Percentiles rank a stretch among this genome's conserved stretches.
phyloP scores from a whole-genome alignment of 257 asterid genomes.

The Solanum piurae region DNA sequence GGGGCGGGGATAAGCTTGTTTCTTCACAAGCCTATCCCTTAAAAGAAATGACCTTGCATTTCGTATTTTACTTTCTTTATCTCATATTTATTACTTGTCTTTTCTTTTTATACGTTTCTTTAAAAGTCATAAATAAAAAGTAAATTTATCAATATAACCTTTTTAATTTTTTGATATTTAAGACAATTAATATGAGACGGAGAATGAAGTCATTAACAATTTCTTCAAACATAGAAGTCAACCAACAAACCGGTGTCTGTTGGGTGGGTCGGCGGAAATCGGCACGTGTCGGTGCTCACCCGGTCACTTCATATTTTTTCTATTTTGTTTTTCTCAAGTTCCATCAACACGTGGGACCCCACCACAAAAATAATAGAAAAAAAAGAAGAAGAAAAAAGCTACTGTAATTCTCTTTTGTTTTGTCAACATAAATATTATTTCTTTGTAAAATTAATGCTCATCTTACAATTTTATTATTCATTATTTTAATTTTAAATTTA shows the following conservation, averaged over 20 bases:
- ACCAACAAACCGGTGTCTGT: constrained; percentile 39
- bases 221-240: constrained; percentile 18
- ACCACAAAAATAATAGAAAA: background rate
- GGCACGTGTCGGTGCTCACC: constrained; percentile 59
- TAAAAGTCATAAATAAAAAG: no score
- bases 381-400: background rate
- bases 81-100: background rate
- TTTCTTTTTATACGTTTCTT: background rate
- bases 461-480: background rate
- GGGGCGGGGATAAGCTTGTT: accelerated
- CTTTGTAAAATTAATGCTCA: background rate
- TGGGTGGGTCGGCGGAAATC: constrained; percentile 53
- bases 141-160: no score
- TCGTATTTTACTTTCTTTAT: accelerated
- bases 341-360: background rate
- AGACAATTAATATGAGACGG: background rate
- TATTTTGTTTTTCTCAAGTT: background rate
- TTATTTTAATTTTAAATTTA: background rate
- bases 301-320: constrained; percentile 7
- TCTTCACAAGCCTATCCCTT: background rate
- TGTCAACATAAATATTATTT: background rate
- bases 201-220: background rate
- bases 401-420: background rate
- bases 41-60: accelerated
- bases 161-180: no score